Evolutionary conservation across 331 rosid genomes (phyloP).

Genomic region (Cydonia oblonga): DNA sequence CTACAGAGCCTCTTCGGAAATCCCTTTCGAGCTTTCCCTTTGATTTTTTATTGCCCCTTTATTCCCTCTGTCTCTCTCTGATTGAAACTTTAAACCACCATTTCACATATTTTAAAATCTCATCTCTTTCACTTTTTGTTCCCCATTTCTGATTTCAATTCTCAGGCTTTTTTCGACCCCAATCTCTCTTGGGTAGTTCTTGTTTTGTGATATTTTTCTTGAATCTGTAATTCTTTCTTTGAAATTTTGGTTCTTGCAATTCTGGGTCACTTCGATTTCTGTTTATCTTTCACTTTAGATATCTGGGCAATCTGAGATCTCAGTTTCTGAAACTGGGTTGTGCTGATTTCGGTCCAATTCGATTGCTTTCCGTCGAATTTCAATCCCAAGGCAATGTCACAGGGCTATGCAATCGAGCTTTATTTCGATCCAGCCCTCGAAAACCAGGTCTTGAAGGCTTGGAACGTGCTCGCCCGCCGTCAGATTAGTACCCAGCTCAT

Average conservation of each 20-base stretch:
- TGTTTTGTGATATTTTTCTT: not conserved
- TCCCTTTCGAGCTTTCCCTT: not conserved
- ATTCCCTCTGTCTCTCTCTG: constrained; percentile 27
- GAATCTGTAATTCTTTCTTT: constrained; percentile 15
- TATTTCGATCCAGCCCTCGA: constrained; percentile 76
- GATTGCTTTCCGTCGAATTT: not conserved
- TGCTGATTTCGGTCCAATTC: constrained; percentile 6
- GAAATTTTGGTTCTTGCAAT: not conserved
- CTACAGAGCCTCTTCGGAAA: constrained; percentile 4
- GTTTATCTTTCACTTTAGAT: not conserved
- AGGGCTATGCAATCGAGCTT: constrained; percentile 68
- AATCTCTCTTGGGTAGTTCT: constrained; percentile 12
- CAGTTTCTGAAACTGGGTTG: constrained; percentile 13
- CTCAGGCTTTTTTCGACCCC: not conserved
- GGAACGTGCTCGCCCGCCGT: constrained; percentile 90
- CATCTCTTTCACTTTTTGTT: not conserved
- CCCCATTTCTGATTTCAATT: not conserved
- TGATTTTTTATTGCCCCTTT: constrained; percentile 7
- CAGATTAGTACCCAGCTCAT: constrained; percentile 82
- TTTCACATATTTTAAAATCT: constrained; percentile 7
- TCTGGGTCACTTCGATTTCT: constrained; percentile 4
- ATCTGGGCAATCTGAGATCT: constrained; percentile 23
- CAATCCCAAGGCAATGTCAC: constrained; percentile 40
- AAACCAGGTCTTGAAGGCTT: constrained; percentile 77
- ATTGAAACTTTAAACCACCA: constrained; percentile 22